Evolutionary conservation across 352 stramenopile genomes (phyloP).

Genomic region (Phytophthora fragariae): DNA sequence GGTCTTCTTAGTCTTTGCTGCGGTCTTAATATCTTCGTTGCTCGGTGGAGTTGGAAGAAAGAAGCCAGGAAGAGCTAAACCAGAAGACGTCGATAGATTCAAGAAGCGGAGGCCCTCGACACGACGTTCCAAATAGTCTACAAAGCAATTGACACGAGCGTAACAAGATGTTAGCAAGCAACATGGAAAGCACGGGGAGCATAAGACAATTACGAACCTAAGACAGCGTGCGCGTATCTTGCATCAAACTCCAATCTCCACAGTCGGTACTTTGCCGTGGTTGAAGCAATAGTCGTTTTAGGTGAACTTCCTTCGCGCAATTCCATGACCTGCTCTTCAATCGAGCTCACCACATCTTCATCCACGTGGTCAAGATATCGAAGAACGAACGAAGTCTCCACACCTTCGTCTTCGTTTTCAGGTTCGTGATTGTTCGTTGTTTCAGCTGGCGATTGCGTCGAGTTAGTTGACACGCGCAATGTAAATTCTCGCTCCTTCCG

Average conservation of each 20-base stretch:
- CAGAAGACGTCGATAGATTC: slow-evolving; percentile 43
- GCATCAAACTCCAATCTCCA: slow-evolving; percentile 86
- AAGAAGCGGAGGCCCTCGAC: slow-evolving; percentile 58
- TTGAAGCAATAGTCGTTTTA: slow-evolving; percentile 23
- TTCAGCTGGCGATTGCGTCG: slow-evolving; percentile 7
- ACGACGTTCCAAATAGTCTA: slow-evolving; percentile 56
- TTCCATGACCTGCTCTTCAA: slow-evolving; percentile 34
- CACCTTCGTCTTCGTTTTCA: slow-evolving; percentile 19
- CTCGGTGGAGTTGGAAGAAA: slow-evolving; percentile 52
- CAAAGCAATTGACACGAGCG: neutral
- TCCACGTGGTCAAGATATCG: slow-evolving; percentile 69
- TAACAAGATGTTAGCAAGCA: slow-evolving; percentile 6
- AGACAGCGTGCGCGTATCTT: slow-evolving; percentile 59
- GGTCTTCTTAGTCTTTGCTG: slow-evolving; percentile 6
- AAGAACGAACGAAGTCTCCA: slow-evolving; percentile 74
- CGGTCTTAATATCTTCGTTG: slow-evolving; percentile 26
- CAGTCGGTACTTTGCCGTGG: slow-evolving; percentile 43
- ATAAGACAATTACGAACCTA: slow-evolving; percentile 47
- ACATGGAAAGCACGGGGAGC: slow-evolving; percentile 3
- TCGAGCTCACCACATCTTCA: slow-evolving; percentile 35
- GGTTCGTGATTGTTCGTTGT: neutral
- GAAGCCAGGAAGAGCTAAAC: slow-evolving; percentile 65
- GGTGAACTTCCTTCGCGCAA: slow-evolving; percentile 3
- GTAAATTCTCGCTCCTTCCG: slow-evolving; percentile 79
- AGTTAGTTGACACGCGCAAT: slow-evolving; percentile 40